A percentile compares a stretch with the other conserved stretches of the same genome.
Evolutionary conservation across 345 rosid genomes (phyloP).

Genomic region (Limnanthes douglasii): DNA sequence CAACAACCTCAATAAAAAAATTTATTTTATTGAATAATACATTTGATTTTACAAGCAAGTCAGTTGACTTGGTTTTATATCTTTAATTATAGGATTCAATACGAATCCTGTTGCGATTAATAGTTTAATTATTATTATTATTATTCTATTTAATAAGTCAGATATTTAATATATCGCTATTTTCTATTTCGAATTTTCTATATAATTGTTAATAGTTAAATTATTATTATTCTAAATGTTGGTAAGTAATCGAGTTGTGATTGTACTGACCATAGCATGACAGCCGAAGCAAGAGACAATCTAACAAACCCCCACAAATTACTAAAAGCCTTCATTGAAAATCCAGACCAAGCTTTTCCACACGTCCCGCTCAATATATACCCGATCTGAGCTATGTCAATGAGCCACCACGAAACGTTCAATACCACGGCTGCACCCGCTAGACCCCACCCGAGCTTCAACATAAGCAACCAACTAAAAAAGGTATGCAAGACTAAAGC

Average conservation of each 20-base stretch:
- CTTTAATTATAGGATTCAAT: too few species aligned
- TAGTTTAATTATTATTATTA: too few species aligned
- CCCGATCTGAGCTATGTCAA: slow-evolving; percentile 30
- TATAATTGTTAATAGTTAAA: too few species aligned
- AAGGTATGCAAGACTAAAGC: slow-evolving; percentile 41
- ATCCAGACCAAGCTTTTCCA: slow-evolving; percentile 72
- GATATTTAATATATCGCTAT: too few species aligned
- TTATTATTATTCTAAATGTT: neutral
- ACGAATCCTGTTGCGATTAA: too few species aligned
- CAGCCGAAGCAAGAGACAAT: slow-evolving; percentile 77
- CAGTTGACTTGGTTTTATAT: too few species aligned
- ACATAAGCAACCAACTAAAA: slow-evolving; percentile 58
- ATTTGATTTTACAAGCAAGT: too few species aligned
- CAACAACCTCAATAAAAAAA: too few species aligned
- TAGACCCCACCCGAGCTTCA: slow-evolving; percentile 50
- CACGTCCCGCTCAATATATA: slow-evolving; percentile 65
- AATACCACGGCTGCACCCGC: slow-evolving; percentile 59
- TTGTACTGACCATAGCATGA: slow-evolving; percentile 63
- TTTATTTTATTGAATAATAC: too few species aligned
- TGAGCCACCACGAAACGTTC: slow-evolving; percentile 60
- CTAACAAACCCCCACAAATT: slow-evolving; percentile 55
- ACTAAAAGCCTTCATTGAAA: slow-evolving; percentile 67
- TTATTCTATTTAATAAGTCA: too few species aligned
- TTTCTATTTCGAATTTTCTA: too few species aligned
- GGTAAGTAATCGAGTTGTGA: neutral